Percentiles rank a stretch among this genome's conserved stretches.
Evolutionary conservation across 2,329 filamentous ascomycete species (phyloP).

Genomic region (Sporothrix inflata): DNA sequence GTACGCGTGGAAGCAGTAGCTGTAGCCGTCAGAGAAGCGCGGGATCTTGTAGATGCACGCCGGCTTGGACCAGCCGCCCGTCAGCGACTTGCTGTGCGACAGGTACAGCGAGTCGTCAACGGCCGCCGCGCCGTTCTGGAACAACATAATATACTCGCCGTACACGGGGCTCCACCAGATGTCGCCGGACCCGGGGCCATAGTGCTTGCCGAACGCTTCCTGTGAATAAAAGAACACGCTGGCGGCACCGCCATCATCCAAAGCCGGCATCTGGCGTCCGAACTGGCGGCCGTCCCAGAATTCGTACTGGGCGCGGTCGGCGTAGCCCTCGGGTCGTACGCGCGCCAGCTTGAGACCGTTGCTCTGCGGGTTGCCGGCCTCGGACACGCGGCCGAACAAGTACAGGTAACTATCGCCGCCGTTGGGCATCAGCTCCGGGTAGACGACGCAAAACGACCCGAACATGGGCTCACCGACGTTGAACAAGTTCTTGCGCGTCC

Average conservation of each 20-base stretch:
- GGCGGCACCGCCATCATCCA: constrained; percentile 30
- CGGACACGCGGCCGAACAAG: constrained; percentile 33
- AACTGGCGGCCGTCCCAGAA: constrained; percentile 33
- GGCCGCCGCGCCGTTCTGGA: constrained; percentile 33
- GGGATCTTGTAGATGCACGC: constrained; percentile 30
- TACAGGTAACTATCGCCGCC: constrained; percentile 31
- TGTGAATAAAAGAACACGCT: constrained; percentile 31
- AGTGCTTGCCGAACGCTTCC: constrained; percentile 33
- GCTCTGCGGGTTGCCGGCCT: constrained; percentile 26
- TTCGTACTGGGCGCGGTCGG: constrained; percentile 29
- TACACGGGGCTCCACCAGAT: constrained; percentile 33
- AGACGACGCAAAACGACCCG: constrained; percentile 31
- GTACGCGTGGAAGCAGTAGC: constrained; percentile 34
- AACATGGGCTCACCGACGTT: constrained; percentile 29
- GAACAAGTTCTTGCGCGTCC: constrained; percentile 29
- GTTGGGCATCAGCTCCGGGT: constrained; percentile 3
- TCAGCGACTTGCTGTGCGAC: constrained; percentile 29
- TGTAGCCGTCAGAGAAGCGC: constrained; percentile 30
- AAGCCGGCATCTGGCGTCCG: constrained; percentile 26
- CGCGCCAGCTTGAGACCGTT: constrained; percentile 35
- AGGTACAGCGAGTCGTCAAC: constrained; percentile 32
- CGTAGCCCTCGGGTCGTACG: constrained; percentile 22
- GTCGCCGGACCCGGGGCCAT: constrained; percentile 32
- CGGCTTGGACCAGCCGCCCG: constrained; percentile 31
- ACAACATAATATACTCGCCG: constrained; percentile 31